Base-by-base conservation (phyloP, 192 early-diverging fungal species). In the Mortierella hygrophila region DNA sequence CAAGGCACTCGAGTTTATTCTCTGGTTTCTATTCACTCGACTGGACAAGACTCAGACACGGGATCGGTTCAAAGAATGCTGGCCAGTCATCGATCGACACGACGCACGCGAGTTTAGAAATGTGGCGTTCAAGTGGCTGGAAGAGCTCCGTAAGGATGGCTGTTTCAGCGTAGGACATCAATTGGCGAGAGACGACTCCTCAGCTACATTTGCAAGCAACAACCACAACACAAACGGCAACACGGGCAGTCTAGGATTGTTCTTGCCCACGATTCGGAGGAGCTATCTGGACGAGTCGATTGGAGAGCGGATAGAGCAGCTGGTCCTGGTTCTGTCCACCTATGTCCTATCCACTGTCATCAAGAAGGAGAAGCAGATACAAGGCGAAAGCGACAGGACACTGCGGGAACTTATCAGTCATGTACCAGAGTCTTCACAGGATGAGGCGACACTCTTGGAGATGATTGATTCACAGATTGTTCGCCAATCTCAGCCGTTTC, bases 91-190 rank as follows among this genome's bases (percentile, higher is more conserved):
- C 52, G 92, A 92, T 69, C 86, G 90, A 32, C 82, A 85, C 35
- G 90, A 93, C 52, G 89, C 91, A 4, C 81, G 92, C 16, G 91
- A 92, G 32, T 93, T 94, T 63, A 89, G 93, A 26, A 84, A 90
- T 20, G 82, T 89, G 41, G 88, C 86, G 41, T 93, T 92, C 73
- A 91, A 90, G 60, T 92, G 92, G 92, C 81, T 94, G 9, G 93
- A 94, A 57, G 89, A 93, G 46, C 68, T 92, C 7, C 88, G 90
- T n/a, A 91, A 90, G 32, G 89, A 88, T 21, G 83, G 88, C 3
- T 80, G 77, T 55, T 82, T 89, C 42, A 74, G 71, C 16, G 11
- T 86, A 23, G 84, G 84, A 0, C 79, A 77, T 47, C 72, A 74
- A 13, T 68, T 83, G 13, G 26, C 73, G 6, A 44, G 68, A 5